Conservation (phyloP, 164 flowering plant species). For the Kalanchoe fedtschenkoi region DNA sequence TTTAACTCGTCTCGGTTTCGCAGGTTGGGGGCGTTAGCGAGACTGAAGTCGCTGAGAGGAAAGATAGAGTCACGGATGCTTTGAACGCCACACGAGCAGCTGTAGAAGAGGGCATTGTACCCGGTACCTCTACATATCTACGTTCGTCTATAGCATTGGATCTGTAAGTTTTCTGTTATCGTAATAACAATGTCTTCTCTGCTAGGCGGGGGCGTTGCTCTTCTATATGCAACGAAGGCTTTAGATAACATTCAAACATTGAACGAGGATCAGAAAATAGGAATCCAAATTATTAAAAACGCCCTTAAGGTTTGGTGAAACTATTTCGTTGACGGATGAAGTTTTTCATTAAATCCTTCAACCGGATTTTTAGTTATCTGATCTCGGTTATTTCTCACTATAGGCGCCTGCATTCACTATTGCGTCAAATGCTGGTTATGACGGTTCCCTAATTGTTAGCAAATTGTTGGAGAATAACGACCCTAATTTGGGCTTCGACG, state of each 20-base stretch:
- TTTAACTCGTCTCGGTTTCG: background rate
- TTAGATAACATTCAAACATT: constrained; percentile 51
- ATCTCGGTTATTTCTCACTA: constrained; percentile 3
- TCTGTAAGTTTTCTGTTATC: constrained; percentile 3
- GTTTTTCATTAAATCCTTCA: background rate
- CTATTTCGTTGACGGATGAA: background rate
- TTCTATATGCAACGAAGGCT: constrained; percentile 61
- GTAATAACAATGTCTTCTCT: background rate
- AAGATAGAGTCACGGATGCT: constrained; percentile 66
- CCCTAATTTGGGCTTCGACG: constrained; percentile 66
- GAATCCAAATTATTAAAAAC: constrained; percentile 60
- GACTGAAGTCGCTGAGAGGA: constrained; percentile 63
- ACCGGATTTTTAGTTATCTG: background rate
- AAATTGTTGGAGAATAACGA: constrained; percentile 77
- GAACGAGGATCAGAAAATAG: constrained; percentile 68
- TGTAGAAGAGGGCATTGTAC: constrained; percentile 86
- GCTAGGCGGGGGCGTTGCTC: constrained; percentile 87
- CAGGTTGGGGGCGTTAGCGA: constrained; percentile 75
- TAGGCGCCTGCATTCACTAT: constrained; percentile 70
- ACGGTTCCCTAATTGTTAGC: constrained; percentile 58
- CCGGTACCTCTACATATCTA: constrained; percentile 37
- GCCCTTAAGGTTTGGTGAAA: constrained; percentile 62
- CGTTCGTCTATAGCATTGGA: too few relatives aligned
- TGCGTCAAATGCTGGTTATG: constrained; percentile 76
- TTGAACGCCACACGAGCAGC: constrained; percentile 75